Base-by-base conservation (phyloP, 2,329 filamentous ascomycete species). In the Hypoxylon sp. region DNA sequence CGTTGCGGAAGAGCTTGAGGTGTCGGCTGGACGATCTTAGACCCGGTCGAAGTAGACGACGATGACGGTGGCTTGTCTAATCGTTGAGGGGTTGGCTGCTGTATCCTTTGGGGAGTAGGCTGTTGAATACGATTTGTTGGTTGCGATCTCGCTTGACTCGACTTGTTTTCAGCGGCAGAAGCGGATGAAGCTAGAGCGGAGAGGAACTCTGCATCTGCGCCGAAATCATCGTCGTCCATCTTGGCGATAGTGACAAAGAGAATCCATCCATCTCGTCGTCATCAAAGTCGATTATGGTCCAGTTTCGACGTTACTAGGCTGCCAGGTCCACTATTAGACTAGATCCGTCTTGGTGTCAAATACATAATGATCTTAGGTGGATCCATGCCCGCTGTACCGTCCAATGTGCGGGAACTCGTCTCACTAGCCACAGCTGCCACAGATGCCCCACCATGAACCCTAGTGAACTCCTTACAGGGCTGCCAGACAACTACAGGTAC, bases 1-100 rank as follows among this genome's bases (percentile, higher is more conserved):
- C 84, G 83, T 68, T 88, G 87, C 0, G 93, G 87, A 2, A 97
- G 85, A n/a, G 89, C 91, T 82, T 98, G 94, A 0, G 94, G 95
- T 64, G 91, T 97, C 10, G 94, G 94, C 80, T 98, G 95, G 35
- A 95, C 90, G 26, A 97, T 86, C 75, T 90, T 91, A 42, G 83
- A 76, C 42, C 78, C 78, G 2, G 78, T 74, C 8, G 80, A 66
- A 53, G 72, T 78, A 22, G 80, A 73, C n/a, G 84, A 81, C 14
- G 84, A 83, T 58, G 81, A 81, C 65, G 84, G 84, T 62, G 81
- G 81, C 67, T 80, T 84, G 73, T 88, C 86, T 37, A 90, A 81
- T 5, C 84, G 83, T 73, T 90, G 88, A 0, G 88, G 87, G 13
- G 79, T 85, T 66, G 80, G 72, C 70, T 84, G 82, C 68, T 83